Evolutionary conservation across 2,329 filamentous ascomycete genomes (phyloP).

Genomic region (Harringtonia lauricola): DNA sequence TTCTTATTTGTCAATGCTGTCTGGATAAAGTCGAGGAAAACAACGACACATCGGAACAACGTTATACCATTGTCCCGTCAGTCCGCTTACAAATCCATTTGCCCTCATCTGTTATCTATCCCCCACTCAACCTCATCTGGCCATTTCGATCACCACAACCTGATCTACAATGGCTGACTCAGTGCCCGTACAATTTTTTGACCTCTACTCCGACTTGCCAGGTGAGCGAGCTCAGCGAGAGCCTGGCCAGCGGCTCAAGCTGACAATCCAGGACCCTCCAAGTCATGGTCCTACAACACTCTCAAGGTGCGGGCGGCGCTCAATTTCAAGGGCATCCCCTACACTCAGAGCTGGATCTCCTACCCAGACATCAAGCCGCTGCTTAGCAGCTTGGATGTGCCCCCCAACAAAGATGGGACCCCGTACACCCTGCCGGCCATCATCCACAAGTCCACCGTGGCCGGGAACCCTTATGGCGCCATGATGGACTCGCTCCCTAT

Average conservation of each 20-base stretch:
- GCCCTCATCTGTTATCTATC: no score
- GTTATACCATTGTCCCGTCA: no score
- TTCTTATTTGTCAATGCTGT: no score
- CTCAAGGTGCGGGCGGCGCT: background rate
- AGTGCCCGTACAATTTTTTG: background rate
- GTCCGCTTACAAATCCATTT: no score
- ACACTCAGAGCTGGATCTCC: conserved; percentile 5
- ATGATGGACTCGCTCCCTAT: conserved; percentile 2
- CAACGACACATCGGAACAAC: no score
- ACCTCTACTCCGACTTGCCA: conserved; percentile 1
- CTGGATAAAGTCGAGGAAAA: no score
- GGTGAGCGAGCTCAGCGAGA: background rate
- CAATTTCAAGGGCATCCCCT: conserved; percentile 4
- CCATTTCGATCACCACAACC: no score
- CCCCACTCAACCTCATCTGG: no score
- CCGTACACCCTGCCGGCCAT: conserved; percentile 2
- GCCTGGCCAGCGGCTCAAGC: background rate
- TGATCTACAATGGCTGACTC: no score
- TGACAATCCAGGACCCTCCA: background rate
- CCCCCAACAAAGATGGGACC: background rate
- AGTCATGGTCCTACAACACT: conserved; percentile 3
- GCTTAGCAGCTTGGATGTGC: background rate
- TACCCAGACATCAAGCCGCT: conserved; percentile 3
- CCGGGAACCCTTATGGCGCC: background rate
- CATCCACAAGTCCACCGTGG: background rate